These are phyloP conservation scores for Trichoderma asperellum DNA, from an alignment of 2,329 filamentous ascomycete genomes.

Conservation along the genomic window DNA sequence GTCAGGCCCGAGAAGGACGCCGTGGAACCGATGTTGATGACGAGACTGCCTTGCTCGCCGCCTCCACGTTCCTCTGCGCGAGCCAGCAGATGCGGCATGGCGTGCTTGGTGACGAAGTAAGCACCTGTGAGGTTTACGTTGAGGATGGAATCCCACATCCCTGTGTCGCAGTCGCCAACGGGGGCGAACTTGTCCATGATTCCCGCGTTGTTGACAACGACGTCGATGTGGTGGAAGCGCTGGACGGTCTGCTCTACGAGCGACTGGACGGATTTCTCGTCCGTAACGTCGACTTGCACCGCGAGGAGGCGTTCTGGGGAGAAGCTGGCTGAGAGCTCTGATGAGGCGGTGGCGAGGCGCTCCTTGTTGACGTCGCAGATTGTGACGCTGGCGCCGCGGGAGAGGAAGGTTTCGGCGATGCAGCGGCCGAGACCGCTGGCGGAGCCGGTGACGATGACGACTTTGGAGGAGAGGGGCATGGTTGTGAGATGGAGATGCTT, in stretches of 20 bases:
- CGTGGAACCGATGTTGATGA: constrained; percentile 58
- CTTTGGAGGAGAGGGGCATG: constrained; percentile 34
- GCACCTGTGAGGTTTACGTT: constrained; percentile 61
- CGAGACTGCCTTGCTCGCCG: constrained; percentile 44
- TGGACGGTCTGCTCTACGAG: constrained; percentile 34
- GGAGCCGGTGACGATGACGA: constrained; percentile 41
- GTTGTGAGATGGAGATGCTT: no score
- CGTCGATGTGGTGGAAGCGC: constrained; percentile 47
- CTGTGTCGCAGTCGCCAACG: constrained; percentile 50
- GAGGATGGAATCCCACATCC: constrained; percentile 58
- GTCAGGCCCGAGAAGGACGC: constrained; percentile 48
- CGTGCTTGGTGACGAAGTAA: constrained; percentile 55
- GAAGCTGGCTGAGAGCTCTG: constrained; percentile 10
- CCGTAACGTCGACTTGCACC: constrained; percentile 30
- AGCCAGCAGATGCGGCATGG: constrained; percentile 44
- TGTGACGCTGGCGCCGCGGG: constrained; percentile 40
- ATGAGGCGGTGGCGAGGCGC: constrained; percentile 28
- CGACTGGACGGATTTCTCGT: constrained; percentile 34
- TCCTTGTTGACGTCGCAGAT: constrained; percentile 40
- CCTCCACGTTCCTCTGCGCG: constrained; percentile 1
- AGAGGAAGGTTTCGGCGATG: constrained; percentile 39
- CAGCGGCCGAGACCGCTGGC: constrained; percentile 41
- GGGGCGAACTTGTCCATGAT: constrained; percentile 61
- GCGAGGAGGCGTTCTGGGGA: constrained; percentile 22
- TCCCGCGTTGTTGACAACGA: constrained; percentile 63